Evolutionary conservation across 2,329 filamentous ascomycete species (phyloP).

Genomic region (Ophiosphaerella herpotricha): DNA sequence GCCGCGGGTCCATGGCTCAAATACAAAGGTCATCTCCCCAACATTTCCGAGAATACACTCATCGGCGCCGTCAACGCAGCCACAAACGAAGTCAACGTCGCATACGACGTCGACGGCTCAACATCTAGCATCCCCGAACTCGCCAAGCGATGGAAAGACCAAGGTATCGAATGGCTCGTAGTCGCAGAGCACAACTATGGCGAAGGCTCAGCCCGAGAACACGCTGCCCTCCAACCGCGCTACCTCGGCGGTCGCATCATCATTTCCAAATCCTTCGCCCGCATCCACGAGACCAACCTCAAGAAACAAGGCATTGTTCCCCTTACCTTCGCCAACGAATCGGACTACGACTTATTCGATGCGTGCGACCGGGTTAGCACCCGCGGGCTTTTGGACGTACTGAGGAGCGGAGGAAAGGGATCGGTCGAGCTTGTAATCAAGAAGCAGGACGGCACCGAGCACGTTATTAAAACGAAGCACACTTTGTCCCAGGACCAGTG

Average conservation of each 20-base stretch:
- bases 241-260: constrained; percentile 86
- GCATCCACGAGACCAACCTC: constrained; percentile 93
- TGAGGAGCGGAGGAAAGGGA: constrained; percentile 77
- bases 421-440: constrained; percentile 67
- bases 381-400: constrained; percentile 80
- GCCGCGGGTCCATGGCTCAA: constrained; percentile 97
- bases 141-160: constrained; percentile 78
- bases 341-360: constrained; percentile 81
- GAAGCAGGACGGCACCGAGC: constrained; percentile 63
- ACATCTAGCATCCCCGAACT: constrained; percentile 83
- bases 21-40: constrained; percentile 98
- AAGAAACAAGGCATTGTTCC: constrained; percentile 98
- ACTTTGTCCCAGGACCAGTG: constrained; percentile 89
- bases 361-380: constrained; percentile 85
- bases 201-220: constrained; percentile 85
- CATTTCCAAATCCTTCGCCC: constrained; percentile 82
- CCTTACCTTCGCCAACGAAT: constrained; percentile 84
- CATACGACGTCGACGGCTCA: constrained; percentile 82
- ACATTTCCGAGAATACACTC: constrained; percentile 96
- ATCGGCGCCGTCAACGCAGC: constrained; percentile 93
- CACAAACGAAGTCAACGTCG: constrained; percentile 89
- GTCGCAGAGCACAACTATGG: constrained; percentile 98
- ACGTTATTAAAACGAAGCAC: constrained; percentile 79
- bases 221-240: constrained; percentile 87
- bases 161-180: constrained; percentile 82